phyloP scores from a whole-genome alignment of 345 rosid species.

The rapeseed (Brassica napus) region DNA sequence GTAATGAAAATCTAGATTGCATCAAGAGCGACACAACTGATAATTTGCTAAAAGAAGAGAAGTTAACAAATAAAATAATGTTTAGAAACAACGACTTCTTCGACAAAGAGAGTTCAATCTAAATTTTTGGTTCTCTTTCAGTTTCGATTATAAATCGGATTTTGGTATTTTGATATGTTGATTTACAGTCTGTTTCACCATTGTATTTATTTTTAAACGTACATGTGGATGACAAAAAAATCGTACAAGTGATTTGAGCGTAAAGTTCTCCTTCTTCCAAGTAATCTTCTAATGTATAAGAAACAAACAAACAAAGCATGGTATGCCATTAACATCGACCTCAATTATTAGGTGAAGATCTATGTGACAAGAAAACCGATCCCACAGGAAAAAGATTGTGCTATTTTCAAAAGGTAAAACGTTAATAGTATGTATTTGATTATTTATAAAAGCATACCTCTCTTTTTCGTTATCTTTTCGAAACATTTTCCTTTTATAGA shows the following conservation, averaged over 20 bases:
- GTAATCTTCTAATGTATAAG: background rate
- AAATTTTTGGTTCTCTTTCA: background rate
- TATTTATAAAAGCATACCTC: conserved; percentile 18
- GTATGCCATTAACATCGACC: conserved; percentile 17
- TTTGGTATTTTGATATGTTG: background rate
- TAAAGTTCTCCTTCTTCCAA: background rate
- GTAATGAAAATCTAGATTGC: background rate
- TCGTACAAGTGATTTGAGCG: background rate
- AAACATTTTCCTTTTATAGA: conserved; percentile 27
- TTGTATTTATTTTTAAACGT: background rate
- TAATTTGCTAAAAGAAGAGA: background rate
- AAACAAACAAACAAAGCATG: background rate
- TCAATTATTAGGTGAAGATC: conserved; percentile 24
- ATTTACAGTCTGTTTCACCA: background rate
- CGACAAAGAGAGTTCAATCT: background rate
- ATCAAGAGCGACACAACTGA: background rate
- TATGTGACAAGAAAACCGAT: conserved; percentile 20
- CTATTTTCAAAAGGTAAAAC: conserved; percentile 24
- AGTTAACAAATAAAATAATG: background rate
- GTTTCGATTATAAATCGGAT: background rate
- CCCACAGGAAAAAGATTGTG: conserved; percentile 6
- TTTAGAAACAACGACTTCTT: background rate
- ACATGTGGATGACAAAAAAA: too few species aligned
- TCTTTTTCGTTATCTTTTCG: conserved; percentile 36
- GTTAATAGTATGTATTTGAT: conserved; percentile 3